Evolutionary conservation across 208 protist species (phyloP), one percentile per base, ranked within the genome.

Genomic region (Polymyxa betae): DNA sequence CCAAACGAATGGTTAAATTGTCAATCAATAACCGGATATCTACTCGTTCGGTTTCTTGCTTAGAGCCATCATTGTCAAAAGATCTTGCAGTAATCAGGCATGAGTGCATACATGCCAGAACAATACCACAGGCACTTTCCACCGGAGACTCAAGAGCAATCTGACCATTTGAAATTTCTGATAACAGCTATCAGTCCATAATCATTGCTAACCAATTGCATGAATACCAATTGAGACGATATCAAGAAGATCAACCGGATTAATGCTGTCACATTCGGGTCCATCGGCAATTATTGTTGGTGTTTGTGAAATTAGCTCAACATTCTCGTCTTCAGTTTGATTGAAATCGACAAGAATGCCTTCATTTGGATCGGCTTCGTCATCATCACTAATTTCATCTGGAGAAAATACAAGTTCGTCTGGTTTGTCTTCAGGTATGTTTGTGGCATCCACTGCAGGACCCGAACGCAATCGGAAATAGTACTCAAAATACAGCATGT

Each of bases 191-290:
- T n/a, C n/a, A n/a, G n/a, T n/a, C n/a, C n/a, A n/a, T n/a, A n/a
- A n/a, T n/a, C n/a, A n/a, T n/a, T n/a, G n/a, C n/a, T n/a, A n/a
- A n/a, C n/a, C n/a, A n/a, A n/a, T n/a, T n/a, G 5, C n/a, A 35
- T 82, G 72, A 82, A 5, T 35, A 43, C 40, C 72, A 43, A 82
- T 43, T 43, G 72, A 82, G 5, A 35, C 72, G 35, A 82, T 35
- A 43, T 82, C 72, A 82, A 82, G 72, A 40, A 82, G 72, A 5
- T 5, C 5, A 20, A 82, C 72, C 5, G 72, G 35, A n/a, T 82
- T 82, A 82, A 82, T 43, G 40, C 16, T 40, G 5, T 40, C 5
- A 40, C 10, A 60, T 29, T 60, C 49, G 24, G 49, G 49, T 29
- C 12, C 5, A 29, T 29, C 24, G 12, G 49, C 12, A 60, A 60